phyloP scores from a whole-genome alignment of 495 filamentous ascomycete genomes.

The Entonaema liquescens region DNA sequence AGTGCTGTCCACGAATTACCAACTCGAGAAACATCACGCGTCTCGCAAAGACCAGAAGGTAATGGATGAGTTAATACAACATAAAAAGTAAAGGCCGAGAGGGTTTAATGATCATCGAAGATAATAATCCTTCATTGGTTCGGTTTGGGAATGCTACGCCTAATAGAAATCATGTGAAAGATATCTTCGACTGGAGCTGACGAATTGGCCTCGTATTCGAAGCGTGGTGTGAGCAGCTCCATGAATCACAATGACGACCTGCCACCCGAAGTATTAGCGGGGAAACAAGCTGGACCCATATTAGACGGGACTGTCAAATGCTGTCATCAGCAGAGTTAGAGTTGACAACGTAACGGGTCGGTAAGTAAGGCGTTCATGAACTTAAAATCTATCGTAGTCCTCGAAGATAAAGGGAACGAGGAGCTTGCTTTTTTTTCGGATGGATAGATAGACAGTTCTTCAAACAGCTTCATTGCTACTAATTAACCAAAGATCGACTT shows the following conservation, averaged over 20 bases:
- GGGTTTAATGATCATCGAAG: constrained; percentile 1
- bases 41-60: background rate
- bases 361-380: constrained; percentile 12
- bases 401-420: constrained; percentile 10
- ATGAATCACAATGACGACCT: constrained; percentile 34
- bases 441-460: background rate
- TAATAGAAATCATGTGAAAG: constrained; percentile 12
- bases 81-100: background rate
- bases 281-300: constrained; percentile 21
- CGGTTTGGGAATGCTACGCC: background rate
- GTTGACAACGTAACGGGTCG: constrained; percentile 32
- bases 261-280: constrained; percentile 18
- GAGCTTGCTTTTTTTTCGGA: background rate
- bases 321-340: constrained; percentile 24
- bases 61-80: background rate
- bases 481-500: background rate
- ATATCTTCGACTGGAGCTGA: constrained; percentile 11
- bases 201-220: constrained; percentile 13
- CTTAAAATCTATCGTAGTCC: background rate
- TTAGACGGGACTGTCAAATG: constrained; percentile 28
- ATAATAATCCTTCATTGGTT: constrained; percentile 5
- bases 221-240: background rate
- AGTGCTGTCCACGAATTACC: background rate
- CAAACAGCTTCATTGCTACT: background rate
- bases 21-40: background rate